Percentiles rank a stretch among this genome's conserved stretches.
Conservation (phyloP, 169 alveolate species). For the Plasmodium fragile region DNA sequence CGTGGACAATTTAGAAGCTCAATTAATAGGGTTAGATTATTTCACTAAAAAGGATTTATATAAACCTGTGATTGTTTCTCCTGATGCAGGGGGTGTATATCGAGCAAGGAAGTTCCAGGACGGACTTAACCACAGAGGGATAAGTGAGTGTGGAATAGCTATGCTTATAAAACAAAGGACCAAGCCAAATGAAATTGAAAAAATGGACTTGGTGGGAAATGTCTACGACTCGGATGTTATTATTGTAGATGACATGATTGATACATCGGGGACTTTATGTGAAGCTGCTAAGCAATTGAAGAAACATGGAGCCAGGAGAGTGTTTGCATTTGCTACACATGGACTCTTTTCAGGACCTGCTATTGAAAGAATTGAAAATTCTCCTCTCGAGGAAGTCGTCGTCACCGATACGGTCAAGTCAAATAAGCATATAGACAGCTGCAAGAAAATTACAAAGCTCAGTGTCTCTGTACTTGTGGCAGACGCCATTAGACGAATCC, state of each 20-base stretch:
- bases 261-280: constrained; percentile 98
- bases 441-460: constrained; percentile 81
- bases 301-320: constrained; percentile 94
- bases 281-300: constrained; percentile 95
- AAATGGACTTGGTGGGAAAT: constrained; percentile 94
- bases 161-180: constrained; percentile 90
- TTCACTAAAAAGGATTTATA: constrained; percentile 81
- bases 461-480: constrained; percentile 89
- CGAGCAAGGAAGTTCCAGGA: constrained; percentile 80
- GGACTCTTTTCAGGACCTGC: constrained; percentile 95
- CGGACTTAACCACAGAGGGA: constrained; percentile 64
- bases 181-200: constrained; percentile 89
- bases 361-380: constrained; percentile 87
- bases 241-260: constrained; percentile 98
- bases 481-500: constrained; percentile 91
- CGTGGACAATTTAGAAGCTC: constrained; percentile 93
- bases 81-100: constrained; percentile 94
- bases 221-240: constrained; percentile 95
- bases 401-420: constrained; percentile 92
- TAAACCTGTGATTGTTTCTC: constrained; percentile 94
- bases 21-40: constrained; percentile 90
- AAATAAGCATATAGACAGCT: constrained; percentile 78
- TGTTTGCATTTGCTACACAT: constrained; percentile 97
- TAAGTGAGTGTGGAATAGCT: constrained; percentile 85
- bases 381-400: constrained; percentile 91